These are phyloP conservation scores for Williopsis jadinii DNA, from an alignment of 1,139 yeast genomes.

Conservation along the genomic window DNA sequence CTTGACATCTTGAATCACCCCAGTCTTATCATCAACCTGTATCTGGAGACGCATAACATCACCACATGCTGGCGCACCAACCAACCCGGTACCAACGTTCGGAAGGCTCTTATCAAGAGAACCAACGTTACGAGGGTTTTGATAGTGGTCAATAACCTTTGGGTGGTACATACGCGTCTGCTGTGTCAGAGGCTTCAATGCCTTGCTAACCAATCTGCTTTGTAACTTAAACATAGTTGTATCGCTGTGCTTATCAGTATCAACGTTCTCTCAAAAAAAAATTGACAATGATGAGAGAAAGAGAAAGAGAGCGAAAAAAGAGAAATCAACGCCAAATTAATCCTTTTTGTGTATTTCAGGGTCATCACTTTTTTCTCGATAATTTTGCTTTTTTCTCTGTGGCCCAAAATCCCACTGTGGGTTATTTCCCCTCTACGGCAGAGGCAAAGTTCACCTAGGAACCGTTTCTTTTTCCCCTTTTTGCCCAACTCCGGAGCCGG, in stretches of 20 bases:
- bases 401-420: too few relatives aligned
- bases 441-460: too few relatives aligned
- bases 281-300: too few relatives aligned
- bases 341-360: background rate
- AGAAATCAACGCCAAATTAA: background rate
- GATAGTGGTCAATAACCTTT: constrained; percentile 84
- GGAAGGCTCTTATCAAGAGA: constrained; percentile 69
- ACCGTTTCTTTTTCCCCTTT: too few relatives aligned
- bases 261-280: background rate
- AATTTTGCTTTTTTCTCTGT: too few relatives aligned
- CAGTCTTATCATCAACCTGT: constrained; percentile 83
- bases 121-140: constrained; percentile 96
- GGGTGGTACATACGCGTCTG: constrained; percentile 50
- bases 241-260: too few relatives aligned
- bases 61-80: constrained; percentile 99
- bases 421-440: too few relatives aligned
- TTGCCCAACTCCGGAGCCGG: too few relatives aligned
- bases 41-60: constrained; percentile 98
- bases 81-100: constrained; percentile 95
- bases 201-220: constrained; percentile 10
- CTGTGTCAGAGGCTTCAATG: constrained; percentile 16
- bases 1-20: constrained; percentile 88
- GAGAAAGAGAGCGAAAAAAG: background rate
- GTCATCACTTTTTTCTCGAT: too few relatives aligned
- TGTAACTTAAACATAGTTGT: constrained; percentile 17